phyloP scores from a whole-genome alignment of 2,329 filamentous ascomycete genomes.

The Aureobasidium lini region DNA sequence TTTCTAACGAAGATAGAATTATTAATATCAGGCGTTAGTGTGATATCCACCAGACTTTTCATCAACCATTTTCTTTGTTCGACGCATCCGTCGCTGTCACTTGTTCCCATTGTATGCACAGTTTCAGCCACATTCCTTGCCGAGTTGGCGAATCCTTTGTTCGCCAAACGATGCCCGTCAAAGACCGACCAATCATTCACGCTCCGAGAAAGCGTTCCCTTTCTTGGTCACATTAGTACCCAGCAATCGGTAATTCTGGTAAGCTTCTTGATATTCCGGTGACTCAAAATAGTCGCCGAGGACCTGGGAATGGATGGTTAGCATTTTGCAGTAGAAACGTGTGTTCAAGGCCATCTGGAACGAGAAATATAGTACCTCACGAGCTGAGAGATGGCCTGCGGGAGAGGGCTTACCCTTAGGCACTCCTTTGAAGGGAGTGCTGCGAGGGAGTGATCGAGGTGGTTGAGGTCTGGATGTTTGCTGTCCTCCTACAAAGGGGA shows the following conservation, averaged over 20 bases:
- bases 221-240: not conserved
- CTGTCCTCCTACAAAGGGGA: not conserved
- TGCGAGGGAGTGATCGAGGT: not conserved
- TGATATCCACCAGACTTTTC: too few relatives aligned
- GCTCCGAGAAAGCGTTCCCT: not conserved
- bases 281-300: not conserved
- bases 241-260: not conserved
- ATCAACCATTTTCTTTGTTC: too few relatives aligned
- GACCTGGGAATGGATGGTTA: not conserved
- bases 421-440: not conserved
- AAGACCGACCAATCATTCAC: not conserved
- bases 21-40: too few relatives aligned
- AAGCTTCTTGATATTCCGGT: not conserved
- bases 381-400: not conserved
- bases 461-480: not conserved
- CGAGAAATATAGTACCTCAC: not conserved
- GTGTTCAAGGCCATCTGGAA: not conserved
- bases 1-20: too few relatives aligned
- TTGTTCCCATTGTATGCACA: not conserved
- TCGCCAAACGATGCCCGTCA: too few relatives aligned
- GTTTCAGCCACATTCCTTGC: not conserved
- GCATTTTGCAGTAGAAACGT: too few relatives aligned
- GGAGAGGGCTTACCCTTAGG: conserved; percentile 7
- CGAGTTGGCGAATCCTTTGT: too few relatives aligned
- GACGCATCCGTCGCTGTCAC: not conserved